Conservation (phyloP, 225 moss, liverwort and hornwort species). For the Physcomitrium patens region DNA sequence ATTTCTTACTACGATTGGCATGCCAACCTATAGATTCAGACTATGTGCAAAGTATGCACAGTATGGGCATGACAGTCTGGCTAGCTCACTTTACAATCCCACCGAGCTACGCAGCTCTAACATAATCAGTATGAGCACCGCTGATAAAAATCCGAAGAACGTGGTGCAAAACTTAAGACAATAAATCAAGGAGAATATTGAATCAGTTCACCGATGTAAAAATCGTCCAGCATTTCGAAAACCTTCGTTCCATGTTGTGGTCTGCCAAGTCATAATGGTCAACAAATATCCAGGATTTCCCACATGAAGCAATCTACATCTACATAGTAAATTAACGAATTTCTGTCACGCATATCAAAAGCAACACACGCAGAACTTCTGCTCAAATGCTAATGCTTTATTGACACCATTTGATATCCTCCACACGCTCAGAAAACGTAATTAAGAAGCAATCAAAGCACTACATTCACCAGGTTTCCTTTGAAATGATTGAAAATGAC, state of each 20-base stretch:
- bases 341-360: not conserved
- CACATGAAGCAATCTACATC: not conserved
- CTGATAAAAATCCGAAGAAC: not conserved
- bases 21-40: not conserved
- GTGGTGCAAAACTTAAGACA: not conserved
- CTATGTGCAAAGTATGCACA: not conserved
- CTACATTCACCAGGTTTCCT: not conserved
- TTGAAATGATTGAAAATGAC: not conserved
- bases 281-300: slow-evolving; percentile 13
- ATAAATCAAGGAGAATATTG: slow-evolving; percentile 25
- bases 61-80: slow-evolving; percentile 11
- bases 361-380: not conserved
- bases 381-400: not conserved
- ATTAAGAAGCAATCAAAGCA: not conserved
- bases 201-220: slow-evolving; percentile 51
- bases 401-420: not conserved
- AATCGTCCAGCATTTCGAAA: slow-evolving; percentile 66
- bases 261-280: slow-evolving; percentile 45
- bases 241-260: slow-evolving; percentile 69
- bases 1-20: not conserved
- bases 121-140: slow-evolving; percentile 8
- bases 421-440: too few relatives aligned
- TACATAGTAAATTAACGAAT: not conserved
- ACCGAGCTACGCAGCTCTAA: not conserved
- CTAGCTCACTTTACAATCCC: not conserved